Conservation (phyloP, 2,329 filamentous ascomycete genomes). For the Leptodontidium sp. region DNA sequence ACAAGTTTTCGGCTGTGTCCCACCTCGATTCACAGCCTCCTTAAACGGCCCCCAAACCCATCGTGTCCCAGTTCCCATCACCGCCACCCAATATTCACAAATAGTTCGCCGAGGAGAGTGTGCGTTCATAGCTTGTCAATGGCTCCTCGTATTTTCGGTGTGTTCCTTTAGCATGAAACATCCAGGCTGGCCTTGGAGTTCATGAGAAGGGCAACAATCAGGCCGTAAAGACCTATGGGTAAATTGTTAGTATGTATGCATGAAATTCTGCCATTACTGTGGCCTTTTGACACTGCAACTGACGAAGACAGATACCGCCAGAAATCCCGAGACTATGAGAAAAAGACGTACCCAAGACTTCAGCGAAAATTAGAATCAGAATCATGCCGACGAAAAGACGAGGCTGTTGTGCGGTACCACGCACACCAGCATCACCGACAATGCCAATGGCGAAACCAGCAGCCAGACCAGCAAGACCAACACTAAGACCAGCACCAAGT, state of each 20-base stretch:
- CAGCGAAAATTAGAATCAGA: slow-evolving; percentile 84
- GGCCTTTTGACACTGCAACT: neutral
- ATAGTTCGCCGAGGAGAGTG: slow-evolving; percentile 38
- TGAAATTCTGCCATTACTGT: neutral
- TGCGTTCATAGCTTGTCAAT: slow-evolving; percentile 42
- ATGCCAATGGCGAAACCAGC: slow-evolving; percentile 89
- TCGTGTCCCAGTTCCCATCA: slow-evolving; percentile 25
- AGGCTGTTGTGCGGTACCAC: slow-evolving; percentile 77
- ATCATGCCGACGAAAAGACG: slow-evolving; percentile 81
- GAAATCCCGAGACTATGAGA: neutral
- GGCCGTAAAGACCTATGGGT: slow-evolving; percentile 87
- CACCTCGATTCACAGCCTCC: slow-evolving; percentile 34
- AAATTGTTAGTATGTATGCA: slow-evolving; percentile 40
- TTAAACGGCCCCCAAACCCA: slow-evolving; percentile 29
- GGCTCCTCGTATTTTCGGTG: slow-evolving; percentile 32
- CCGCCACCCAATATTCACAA: slow-evolving; percentile 43
- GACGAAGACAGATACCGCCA: neutral
- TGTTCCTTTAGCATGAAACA: slow-evolving; percentile 62
- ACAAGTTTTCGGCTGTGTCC: slow-evolving; percentile 44
- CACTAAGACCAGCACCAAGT: slow-evolving; percentile 81
- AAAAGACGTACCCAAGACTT: slow-evolving; percentile 74
- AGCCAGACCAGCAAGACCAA: slow-evolving; percentile 83
- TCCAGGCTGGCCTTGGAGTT: slow-evolving; percentile 87
- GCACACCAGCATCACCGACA: slow-evolving; percentile 87
- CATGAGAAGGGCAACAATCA: slow-evolving; percentile 99